Evolutionary conservation across 805 yeast species (phyloP).

Genomic region (Ogataea trehaloabstinens): DNA sequence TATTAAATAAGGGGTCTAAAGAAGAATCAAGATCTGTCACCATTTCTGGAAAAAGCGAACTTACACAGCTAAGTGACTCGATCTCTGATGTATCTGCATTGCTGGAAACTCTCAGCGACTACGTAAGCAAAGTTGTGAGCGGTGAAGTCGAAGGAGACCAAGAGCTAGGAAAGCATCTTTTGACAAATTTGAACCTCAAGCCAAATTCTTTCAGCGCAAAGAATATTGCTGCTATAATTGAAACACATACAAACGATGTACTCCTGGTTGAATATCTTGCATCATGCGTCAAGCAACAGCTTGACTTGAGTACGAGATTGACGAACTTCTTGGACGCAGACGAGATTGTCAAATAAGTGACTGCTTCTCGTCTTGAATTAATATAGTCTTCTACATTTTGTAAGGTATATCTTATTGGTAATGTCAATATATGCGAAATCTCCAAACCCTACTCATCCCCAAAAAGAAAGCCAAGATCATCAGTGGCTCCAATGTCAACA

Average conservation of each 20-base stretch:
- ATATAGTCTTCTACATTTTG: neutral
- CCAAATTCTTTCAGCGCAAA: constrained; percentile 51
- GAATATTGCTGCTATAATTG: constrained; percentile 58
- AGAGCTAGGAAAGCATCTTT: constrained; percentile 64
- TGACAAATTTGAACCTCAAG: constrained; percentile 53
- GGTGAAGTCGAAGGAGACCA: constrained; percentile 49
- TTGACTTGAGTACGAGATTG: constrained; percentile 73
- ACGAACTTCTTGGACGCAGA: constrained; percentile 48
- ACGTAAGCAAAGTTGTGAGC: constrained; percentile 42
- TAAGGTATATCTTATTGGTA: neutral
- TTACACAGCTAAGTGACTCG: constrained; percentile 45
- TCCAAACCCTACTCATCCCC: constrained; percentile 17
- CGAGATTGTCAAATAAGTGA: constrained; percentile 27
- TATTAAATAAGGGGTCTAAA: constrained; percentile 39
- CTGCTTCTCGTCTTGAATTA: neutral
- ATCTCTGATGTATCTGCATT: constrained; percentile 44
- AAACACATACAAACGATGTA: constrained; percentile 74
- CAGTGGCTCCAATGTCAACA: constrained; percentile 47
- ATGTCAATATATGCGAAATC: neutral
- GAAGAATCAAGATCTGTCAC: constrained; percentile 31
- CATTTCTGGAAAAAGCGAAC: constrained; percentile 38
- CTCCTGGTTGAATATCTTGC: constrained; percentile 80
- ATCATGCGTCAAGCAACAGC: constrained; percentile 79
- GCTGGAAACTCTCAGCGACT: constrained; percentile 48
- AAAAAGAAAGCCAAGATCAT: constrained; percentile 38